Conservation (phyloP, 225 moss, liverwort and hornwort genomes). For the Neckera pumila region DNA sequence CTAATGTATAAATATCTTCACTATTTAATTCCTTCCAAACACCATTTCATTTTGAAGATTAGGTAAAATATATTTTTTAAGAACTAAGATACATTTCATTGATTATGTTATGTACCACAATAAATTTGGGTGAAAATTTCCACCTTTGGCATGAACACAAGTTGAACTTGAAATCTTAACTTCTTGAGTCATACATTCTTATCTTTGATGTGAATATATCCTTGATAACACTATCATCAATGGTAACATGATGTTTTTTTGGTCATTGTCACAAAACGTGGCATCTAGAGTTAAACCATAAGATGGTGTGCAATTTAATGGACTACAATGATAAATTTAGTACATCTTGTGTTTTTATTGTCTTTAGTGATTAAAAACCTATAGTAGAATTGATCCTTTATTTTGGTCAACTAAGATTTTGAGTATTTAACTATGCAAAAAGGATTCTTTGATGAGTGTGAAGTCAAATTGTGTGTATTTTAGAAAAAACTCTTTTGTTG, state of each 20-base stretch:
- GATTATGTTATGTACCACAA: not conserved
- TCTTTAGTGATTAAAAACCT: not conserved
- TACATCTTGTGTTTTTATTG: not conserved
- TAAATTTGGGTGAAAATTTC: not conserved
- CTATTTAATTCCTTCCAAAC: not conserved
- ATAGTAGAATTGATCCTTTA: not conserved
- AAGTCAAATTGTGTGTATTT: not conserved
- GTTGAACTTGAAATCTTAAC: not conserved
- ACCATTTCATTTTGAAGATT: not conserved
- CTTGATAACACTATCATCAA: not conserved
- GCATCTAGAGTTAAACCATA: accelerated
- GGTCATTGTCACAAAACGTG: accelerated
- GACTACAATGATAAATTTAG: accelerated
- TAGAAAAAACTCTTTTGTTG: not conserved
- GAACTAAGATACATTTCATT: not conserved
- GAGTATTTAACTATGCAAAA: not conserved
- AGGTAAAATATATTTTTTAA: accelerated
- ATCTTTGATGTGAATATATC: not conserved
- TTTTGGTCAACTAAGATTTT: not conserved
- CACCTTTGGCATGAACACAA: not conserved
- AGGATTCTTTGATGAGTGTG: not conserved
- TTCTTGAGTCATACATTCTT: not conserved
- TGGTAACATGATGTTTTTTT: accelerated
- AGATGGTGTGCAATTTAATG: not conserved
- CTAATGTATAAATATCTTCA: not conserved